Base-by-base conservation (phyloP, 257 asterid species). In the Mitragyna speciosa region DNA sequence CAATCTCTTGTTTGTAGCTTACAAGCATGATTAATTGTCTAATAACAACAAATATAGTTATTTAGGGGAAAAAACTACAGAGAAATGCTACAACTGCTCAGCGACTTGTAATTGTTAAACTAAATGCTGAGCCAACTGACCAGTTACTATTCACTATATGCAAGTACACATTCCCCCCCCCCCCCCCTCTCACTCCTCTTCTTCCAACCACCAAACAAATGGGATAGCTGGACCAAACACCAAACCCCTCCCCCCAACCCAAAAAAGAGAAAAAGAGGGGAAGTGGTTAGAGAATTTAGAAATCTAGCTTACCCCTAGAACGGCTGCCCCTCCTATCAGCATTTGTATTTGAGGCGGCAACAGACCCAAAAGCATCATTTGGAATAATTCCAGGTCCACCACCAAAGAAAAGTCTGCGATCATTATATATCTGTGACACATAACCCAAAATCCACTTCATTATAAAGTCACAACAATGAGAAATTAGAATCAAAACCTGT, bases 301-400 rank as follows among this genome's bases (percentile, higher is more conserved):
- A 63, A 47, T 54, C 26, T 6, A 54, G 75, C 89, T 36, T 86
- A 94, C 99, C 98, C 89, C 98, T 91, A 54, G 94, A 88, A 67
- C 94, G 97, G 80, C 93, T 82, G 73, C 90, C 95, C 84, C 97
- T 91, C 86, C 96, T 88, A 58, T 92, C 98, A 84, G 89, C 83
- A 89, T 75, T 90, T 66, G 91, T 79, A 80, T 86, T 86, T 20
- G 97, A 79, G 24, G 86, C 85, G 72, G 85, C 84, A 87, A 76
- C 86, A 81, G 96, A 81, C 69, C 94, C 97, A 82, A 92, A 90
- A 79, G 89, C 78, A 82, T 96, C 98, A 82, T 76, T 84, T 36
- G 97, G 92, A 82, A 90, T 88, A 64, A 90, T 74, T 79, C 98
- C 98, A 59, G 96, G 92, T 65, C 97, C 97, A 75, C 97, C 97